These are phyloP conservation scores for Emergomyces orientalis DNA, from an alignment of 2,329 filamentous ascomycete species.

Conservation along the genomic window DNA sequence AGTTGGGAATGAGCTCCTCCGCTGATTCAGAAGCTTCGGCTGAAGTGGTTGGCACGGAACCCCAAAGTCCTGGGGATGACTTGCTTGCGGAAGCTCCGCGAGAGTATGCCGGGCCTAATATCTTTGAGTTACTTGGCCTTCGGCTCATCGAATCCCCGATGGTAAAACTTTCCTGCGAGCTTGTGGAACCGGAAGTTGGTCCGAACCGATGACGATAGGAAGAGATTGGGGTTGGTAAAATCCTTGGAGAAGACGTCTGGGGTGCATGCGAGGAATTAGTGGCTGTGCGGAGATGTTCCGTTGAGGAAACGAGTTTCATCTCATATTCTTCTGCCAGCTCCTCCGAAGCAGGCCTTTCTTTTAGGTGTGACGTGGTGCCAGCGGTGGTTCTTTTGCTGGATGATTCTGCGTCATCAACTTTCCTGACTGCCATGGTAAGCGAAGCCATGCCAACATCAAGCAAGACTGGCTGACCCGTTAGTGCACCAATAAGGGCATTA, in stretches of 20 bases:
- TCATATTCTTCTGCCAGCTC: conserved; percentile 43
- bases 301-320: conserved; percentile 50
- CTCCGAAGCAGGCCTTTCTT: conserved; percentile 11
- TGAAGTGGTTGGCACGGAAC: conserved; percentile 20
- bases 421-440: conserved; percentile 73
- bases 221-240: conserved; percentile 20
- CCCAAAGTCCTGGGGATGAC: conserved; percentile 29
- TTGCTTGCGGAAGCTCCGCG: conserved; percentile 10
- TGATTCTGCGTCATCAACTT: conserved; percentile 23
- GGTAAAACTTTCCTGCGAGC: conserved; percentile 21
- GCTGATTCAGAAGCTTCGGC: conserved; percentile 17
- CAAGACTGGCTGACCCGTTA: conserved; percentile 84
- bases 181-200: conserved; percentile 20
- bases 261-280: conserved; percentile 24
- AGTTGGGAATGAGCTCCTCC: conserved; percentile 32
- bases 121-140: not conserved
- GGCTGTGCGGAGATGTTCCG: conserved; percentile 50
- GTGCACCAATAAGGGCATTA: conserved; percentile 85
- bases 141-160: conserved; percentile 15
- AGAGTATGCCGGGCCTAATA: not conserved
- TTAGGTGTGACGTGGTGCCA: not conserved
- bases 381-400: not conserved
- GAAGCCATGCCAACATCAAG: conserved; percentile 86
- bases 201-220: conserved; percentile 28
- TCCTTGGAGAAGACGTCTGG: conserved; percentile 17